A percentile compares a stretch with the other conserved stretches of the same genome.
phyloP scores from a whole-genome alignment of 2,329 filamentous ascomycete genomes.

The Phialocephala sp. region DNA sequence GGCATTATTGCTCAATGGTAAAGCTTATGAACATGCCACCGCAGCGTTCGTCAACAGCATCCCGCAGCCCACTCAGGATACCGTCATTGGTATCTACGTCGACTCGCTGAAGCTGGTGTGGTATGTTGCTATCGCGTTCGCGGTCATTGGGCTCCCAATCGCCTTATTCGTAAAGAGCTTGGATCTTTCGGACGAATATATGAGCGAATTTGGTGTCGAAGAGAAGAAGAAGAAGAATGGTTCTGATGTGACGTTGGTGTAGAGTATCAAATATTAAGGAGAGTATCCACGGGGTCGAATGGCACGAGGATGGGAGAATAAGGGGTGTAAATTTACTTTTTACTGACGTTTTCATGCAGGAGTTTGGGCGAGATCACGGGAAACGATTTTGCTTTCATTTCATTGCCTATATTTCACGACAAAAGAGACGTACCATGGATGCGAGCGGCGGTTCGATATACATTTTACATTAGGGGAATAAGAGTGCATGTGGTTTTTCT shows the following conservation, averaged over 20 bases:
- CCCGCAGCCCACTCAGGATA: not conserved
- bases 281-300: too few relatives aligned
- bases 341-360: too few relatives aligned
- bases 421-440: not conserved
- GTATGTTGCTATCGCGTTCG: conserved; percentile 23
- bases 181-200: conserved; percentile 11
- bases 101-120: conserved; percentile 19
- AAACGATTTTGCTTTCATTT: too few relatives aligned
- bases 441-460: not conserved
- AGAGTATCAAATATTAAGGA: too few relatives aligned
- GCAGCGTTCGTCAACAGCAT: conserved; percentile 16
- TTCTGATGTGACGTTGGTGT: too few relatives aligned
- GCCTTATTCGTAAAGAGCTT: conserved; percentile 16
- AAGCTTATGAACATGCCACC: conserved; percentile 23
- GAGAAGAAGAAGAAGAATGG: conserved; percentile 20
- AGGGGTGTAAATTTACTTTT: too few relatives aligned
- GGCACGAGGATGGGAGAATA: too few relatives aligned
- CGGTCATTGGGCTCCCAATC: conserved; percentile 19
- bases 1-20: conserved; percentile 15
- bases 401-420: too few relatives aligned
- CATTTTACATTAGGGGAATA: not conserved
- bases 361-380: too few relatives aligned
- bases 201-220: conserved; percentile 23
- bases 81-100: conserved; percentile 22
- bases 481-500: not conserved